Base-by-base conservation (phyloP, 306 rosid species). In the Vigna reflexopilosa region DNA sequence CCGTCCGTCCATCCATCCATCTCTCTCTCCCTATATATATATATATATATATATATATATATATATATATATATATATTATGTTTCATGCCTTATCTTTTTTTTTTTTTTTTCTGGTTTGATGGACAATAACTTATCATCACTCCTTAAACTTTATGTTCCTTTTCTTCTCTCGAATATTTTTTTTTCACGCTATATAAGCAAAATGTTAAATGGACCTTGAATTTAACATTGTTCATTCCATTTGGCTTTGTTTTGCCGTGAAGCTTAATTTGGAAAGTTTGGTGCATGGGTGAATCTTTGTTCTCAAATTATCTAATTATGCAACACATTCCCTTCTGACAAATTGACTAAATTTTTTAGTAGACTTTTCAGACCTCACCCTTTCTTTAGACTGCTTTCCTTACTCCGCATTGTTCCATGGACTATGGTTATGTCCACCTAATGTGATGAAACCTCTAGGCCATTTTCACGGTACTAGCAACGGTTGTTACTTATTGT, bases 251-350 rank as follows among this genome's bases (percentile, higher is more conserved):
- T 19, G 26, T 26, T 54, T 65, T 17, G 16, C 17, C 50, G 26
- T 51, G 68, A 55, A 54, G 62, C 61, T 63, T 55, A 50, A 36
- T 63, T 71, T 62, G 52, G 34, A 40, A 28, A 14, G 6, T 80
- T 55, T 80, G 69, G 38, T 54, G 54, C 47, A 44, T 51, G 57
- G 70, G 44, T 32, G 54, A 54, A 67, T 10, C 45, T 38, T 22
- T 57, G 68, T 65, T 80, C 64, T 40, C n/a, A 16, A 16, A 55
- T 32, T 45, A 7, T 38, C 34, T 72, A 28, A 55, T 50, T 62
- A 79, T 48, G 22, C 9, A 17, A 58, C 11, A 5, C 44, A 40
- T 20, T 42, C 42, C n/a, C 12, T 6, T 16, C 70, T 17, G 28
- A 44, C 13, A 28, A 54, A 14, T 69, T 54, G 12, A 44, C 13